A percentile compares a stretch with the other conserved stretches of the same genome.
phyloP scores from a whole-genome alignment of 768 basidiomycete genomes.

The Kwoniella dejecticola region DNA sequence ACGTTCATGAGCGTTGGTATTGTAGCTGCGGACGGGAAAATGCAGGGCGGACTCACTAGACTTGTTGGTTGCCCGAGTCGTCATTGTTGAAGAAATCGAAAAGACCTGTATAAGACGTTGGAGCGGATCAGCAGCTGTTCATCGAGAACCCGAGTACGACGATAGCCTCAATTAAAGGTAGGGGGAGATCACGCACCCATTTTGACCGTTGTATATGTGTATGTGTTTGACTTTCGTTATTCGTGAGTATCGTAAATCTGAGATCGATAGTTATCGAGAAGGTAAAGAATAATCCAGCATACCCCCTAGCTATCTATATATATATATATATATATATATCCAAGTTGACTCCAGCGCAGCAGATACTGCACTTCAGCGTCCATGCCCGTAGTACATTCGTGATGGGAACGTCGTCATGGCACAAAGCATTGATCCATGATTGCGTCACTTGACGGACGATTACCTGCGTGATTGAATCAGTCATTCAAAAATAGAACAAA shows the following conservation, averaged over 20 bases:
- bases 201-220: background rate
- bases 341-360: background rate
- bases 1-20: background rate
- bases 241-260: constrained; percentile 2
- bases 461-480: background rate
- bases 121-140: background rate
- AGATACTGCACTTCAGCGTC: too few relatives aligned
- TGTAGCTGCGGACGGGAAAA: too few relatives aligned
- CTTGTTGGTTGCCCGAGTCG: constrained; percentile 43
- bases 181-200: background rate
- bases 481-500: background rate
- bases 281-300: background rate
- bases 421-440: background rate
- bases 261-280: background rate
- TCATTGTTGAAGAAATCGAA: constrained; percentile 52
- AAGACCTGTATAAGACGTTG: constrained; percentile 34
- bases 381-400: background rate
- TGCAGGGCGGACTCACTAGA: constrained; percentile 53
- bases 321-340: background rate
- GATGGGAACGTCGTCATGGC: constrained; percentile 2
- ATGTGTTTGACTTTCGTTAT: constrained; percentile 2
- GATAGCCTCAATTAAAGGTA: background rate
- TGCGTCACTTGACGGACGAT: constrained; percentile 4
- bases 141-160: background rate
- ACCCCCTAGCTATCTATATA: too few relatives aligned